Evolutionary conservation across 192 early-diverging fungal genomes (phyloP).

Genomic region (Endogone sp.): DNA sequence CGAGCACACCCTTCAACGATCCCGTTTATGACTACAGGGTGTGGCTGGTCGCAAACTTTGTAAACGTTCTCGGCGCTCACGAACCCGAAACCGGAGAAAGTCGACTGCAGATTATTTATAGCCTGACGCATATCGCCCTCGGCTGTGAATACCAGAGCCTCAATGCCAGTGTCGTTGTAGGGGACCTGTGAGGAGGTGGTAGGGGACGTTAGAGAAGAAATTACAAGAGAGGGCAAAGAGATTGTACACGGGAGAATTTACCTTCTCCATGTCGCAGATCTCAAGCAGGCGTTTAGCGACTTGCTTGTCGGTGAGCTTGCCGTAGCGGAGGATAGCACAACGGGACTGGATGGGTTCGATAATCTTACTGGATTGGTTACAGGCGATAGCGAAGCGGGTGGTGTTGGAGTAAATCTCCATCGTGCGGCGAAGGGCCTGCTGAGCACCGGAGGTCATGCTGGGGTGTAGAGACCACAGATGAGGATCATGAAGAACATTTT

Average conservation of each 20-base stretch:
- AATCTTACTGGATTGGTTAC: conserved; percentile 95
- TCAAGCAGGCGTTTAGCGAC: conserved; percentile 76
- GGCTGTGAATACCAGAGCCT: conserved; percentile 92
- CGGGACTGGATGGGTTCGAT: conserved; percentile 98
- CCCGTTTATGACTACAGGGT: conserved; percentile 74
- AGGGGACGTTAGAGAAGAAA: neutral
- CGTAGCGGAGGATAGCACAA: conserved; percentile 89
- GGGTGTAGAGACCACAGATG: too few relatives aligned
- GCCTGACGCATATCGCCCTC: conserved; percentile 99
- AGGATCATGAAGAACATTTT: neutral
- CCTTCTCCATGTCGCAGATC: conserved; percentile 79
- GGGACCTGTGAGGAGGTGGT: conserved; percentile 50
- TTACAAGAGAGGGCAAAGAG: too few relatives aligned
- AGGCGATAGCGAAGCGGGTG: conserved; percentile 95
- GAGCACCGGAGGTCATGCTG: conserved; percentile 95
- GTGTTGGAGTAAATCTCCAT: conserved; percentile 98
- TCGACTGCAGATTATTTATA: conserved; percentile 94
- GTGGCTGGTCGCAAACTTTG: conserved; percentile 97
- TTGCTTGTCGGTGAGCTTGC: conserved; percentile 74
- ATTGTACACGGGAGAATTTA: conserved; percentile 17
- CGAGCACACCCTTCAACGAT: conserved; percentile 71
- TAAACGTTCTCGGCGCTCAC: conserved; percentile 90
- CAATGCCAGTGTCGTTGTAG: conserved; percentile 83
- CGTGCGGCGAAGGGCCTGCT: conserved; percentile 94
- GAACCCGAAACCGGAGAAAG: conserved; percentile 80